Percentiles rank a stretch among this genome's conserved stretches.
phyloP scores from a whole-genome alignment of 2,329 filamentous ascomycete species.

The Fusarium fujikuroi region DNA sequence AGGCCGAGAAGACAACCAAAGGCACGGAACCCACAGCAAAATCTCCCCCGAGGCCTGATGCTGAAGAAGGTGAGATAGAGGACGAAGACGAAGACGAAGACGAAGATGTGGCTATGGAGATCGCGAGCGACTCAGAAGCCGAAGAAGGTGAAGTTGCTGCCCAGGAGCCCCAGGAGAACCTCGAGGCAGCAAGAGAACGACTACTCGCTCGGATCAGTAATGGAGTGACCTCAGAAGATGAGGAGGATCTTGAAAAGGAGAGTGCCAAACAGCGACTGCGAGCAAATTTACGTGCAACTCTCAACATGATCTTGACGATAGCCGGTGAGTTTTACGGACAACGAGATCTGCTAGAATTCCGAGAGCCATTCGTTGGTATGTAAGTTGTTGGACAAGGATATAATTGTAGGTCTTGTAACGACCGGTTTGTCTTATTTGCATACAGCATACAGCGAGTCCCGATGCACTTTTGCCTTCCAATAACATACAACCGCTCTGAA shows the following conservation, averaged over 20 bases:
- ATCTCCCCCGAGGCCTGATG: conserved; percentile 14
- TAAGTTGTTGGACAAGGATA: conserved; percentile 40
- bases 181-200: conserved; percentile 60
- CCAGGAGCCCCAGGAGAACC: conserved; percentile 47
- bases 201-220: conserved; percentile 59
- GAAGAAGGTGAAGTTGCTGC: conserved; percentile 51
- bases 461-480: conserved; percentile 11
- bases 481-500: conserved; percentile 34
- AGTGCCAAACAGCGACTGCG: conserved; percentile 49
- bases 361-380: conserved; percentile 68
- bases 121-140: conserved; percentile 48
- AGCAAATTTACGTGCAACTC: conserved; percentile 72
- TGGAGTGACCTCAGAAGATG: conserved; percentile 30
- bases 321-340: conserved; percentile 92
- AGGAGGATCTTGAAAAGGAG: conserved; percentile 45
- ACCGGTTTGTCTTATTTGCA: conserved; percentile 26
- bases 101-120: conserved; percentile 57
- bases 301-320: conserved; percentile 92
- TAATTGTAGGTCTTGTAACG: conserved; percentile 16
- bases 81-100: conserved; percentile 46
- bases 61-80: conserved; percentile 44
- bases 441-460: conserved; percentile 26
- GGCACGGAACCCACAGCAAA: background rate
- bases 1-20: conserved; percentile 14
- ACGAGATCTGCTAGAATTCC: conserved; percentile 81